These are phyloP conservation scores for Capsicum baccatum DNA, from an alignment of 257 asterid genomes.

Conservation along the genomic window DNA sequence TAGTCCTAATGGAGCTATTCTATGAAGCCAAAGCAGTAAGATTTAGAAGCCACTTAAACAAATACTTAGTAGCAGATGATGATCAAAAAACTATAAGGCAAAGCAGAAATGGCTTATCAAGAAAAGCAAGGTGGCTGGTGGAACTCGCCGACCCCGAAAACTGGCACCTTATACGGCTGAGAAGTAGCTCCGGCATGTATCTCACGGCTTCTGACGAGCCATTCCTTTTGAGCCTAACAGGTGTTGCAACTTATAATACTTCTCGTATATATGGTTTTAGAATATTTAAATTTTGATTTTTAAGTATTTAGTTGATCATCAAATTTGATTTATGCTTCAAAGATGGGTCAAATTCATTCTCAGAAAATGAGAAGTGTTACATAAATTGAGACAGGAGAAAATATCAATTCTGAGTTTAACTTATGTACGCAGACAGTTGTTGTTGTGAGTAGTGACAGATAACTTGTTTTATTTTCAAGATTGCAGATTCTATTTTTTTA, in stretches of 20 bases:
- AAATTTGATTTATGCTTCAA: not conserved
- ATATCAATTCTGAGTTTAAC: too few relatives aligned
- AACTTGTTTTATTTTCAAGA: not conserved
- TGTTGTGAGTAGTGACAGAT: not conserved
- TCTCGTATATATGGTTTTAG: not conserved
- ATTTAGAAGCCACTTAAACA: slow-evolving; percentile 69
- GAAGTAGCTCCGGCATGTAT: slow-evolving; percentile 72
- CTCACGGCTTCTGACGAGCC: slow-evolving; percentile 69
- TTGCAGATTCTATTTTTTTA: not conserved
- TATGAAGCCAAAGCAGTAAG: slow-evolving; percentile 62
- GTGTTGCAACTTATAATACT: slow-evolving; percentile 29
- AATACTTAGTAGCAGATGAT: slow-evolving; percentile 83
- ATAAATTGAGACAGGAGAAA: not conserved
- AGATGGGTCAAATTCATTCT: not conserved
- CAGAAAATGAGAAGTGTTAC: not conserved
- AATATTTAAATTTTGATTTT: not conserved
- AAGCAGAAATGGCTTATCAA: slow-evolving; percentile 63
- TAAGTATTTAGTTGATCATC: not conserved
- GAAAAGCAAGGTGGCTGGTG: slow-evolving; percentile 80
- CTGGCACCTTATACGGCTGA: slow-evolving; percentile 62
- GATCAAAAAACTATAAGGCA: slow-evolving; percentile 71
- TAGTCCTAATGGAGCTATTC: slow-evolving; percentile 66
- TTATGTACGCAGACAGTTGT: too few relatives aligned
- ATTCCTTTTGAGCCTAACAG: slow-evolving; percentile 77
- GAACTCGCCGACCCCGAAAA: slow-evolving; percentile 63